Conservation (phyloP, 108 stramenopile genomes). For the Nitzschia sp. region DNA sequence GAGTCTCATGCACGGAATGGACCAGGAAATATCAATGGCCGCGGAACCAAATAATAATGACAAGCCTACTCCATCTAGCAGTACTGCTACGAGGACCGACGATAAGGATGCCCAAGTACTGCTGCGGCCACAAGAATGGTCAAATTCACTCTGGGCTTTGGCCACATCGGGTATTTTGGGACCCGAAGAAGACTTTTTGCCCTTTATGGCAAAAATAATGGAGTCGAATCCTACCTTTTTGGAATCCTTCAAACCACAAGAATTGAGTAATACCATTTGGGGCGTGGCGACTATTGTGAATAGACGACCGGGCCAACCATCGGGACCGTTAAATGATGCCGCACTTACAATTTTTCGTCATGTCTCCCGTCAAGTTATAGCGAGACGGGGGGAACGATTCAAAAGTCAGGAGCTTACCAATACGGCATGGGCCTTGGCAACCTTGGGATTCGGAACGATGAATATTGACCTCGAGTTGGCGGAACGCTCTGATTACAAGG, state of each 20-base stretch:
- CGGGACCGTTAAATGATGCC: constrained; percentile 24
- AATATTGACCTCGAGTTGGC: constrained; percentile 25
- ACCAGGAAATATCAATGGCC: too few relatives aligned
- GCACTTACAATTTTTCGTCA: constrained; percentile 59
- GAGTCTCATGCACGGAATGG: constrained; percentile 28
- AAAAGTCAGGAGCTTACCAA: constrained; percentile 74
- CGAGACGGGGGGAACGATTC: constrained; percentile 41
- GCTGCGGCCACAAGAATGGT: constrained; percentile 60
- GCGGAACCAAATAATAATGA: neutral
- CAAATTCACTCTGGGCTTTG: constrained; percentile 72
- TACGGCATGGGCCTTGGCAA: constrained; percentile 73
- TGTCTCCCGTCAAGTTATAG: constrained; percentile 43
- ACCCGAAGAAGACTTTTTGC: constrained; percentile 40
- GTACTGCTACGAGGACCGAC: neutral
- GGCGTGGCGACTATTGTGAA: constrained; percentile 73
- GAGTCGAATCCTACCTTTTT: constrained; percentile 53
- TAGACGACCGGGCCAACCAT: constrained; percentile 27
- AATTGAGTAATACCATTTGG: constrained; percentile 73
- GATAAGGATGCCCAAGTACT: neutral
- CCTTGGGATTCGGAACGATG: constrained; percentile 79
- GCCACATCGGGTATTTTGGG: constrained; percentile 65
- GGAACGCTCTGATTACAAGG: constrained; percentile 45
- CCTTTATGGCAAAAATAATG: constrained; percentile 57
- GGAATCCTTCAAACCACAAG: constrained; percentile 74
- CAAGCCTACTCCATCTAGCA: too few relatives aligned